Conservation (phyloP, 306 rosid species). For the Rosa lucieae region DNA sequence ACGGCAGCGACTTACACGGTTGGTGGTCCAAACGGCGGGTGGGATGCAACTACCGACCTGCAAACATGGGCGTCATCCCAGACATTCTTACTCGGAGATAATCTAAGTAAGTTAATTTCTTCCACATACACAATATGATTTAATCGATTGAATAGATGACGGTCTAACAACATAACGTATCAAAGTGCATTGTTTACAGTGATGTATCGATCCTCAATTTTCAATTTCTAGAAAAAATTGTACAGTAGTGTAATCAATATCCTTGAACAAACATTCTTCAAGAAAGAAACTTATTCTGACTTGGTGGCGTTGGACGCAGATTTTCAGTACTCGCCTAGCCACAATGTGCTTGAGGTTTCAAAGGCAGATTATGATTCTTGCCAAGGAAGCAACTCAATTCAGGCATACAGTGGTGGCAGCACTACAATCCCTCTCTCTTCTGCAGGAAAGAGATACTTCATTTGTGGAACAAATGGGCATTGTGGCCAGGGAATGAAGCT, state of each 20-base stretch:
- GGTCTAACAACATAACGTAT: neutral
- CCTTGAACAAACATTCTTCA: neutral
- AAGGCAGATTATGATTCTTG: constrained; percentile 74
- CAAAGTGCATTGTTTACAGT: neutral
- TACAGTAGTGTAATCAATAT: neutral
- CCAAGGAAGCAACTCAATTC: constrained; percentile 46
- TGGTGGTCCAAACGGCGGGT: constrained; percentile 69
- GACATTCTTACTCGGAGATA: constrained; percentile 62
- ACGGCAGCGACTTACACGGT: constrained; percentile 54
- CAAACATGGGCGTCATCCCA: constrained; percentile 64
- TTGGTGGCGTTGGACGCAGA: constrained; percentile 33
- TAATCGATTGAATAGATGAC: neutral
- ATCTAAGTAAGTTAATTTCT: constrained; percentile 50
- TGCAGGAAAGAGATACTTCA: constrained; percentile 77
- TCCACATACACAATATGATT: neutral
- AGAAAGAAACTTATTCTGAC: neutral
- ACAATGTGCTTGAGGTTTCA: constrained; percentile 72
- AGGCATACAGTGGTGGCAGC: constrained; percentile 57
- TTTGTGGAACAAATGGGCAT: constrained; percentile 73
- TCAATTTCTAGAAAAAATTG: neutral
- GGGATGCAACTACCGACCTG: constrained; percentile 58
- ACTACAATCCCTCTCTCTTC: constrained; percentile 60
- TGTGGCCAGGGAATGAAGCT: constrained; percentile 80
- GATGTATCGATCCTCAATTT: neutral
- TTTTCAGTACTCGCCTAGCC: constrained; percentile 63